Evolutionary conservation across 345 rosid genomes (phyloP).

Genomic region (Excoecaria cochinchinensis): DNA sequence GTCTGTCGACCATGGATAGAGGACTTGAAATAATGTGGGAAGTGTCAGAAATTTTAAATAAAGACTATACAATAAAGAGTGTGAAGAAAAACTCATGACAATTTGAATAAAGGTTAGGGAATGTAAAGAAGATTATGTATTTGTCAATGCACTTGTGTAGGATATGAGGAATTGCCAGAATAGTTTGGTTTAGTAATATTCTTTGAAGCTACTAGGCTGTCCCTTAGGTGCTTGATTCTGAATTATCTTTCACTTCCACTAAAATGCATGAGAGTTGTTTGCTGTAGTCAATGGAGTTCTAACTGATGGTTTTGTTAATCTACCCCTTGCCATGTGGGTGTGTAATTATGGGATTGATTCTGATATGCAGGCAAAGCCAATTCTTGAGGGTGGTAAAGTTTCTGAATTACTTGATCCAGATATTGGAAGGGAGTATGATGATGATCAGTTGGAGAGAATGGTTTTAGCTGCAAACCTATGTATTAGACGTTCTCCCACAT

Average conservation of each 20-base stretch:
- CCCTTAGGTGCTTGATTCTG: neutral
- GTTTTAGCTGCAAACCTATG: constrained; percentile 80
- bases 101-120: neutral
- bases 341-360: constrained; percentile 4
- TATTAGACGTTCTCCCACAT: constrained; percentile 57
- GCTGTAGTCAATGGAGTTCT: neutral
- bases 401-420: constrained; percentile 71
- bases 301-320: neutral
- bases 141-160: neutral
- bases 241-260: neutral
- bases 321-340: neutral
- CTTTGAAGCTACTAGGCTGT: neutral
- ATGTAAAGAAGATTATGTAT: neutral
- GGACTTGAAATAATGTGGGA: neutral
- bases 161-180: neutral
- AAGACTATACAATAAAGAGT: neutral
- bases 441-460: constrained; percentile 61
- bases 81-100: neutral
- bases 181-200: neutral
- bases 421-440: constrained; percentile 39
- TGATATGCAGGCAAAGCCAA: constrained; percentile 71
- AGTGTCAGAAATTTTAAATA: neutral
- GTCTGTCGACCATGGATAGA: neutral
- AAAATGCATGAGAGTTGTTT: neutral
- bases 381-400: constrained; percentile 61